A percentile compares a stretch with the other conserved stretches of the same genome.
phyloP scores from a whole-genome alignment of 2,329 filamentous ascomycete species.

The Sclerotinia glacialis region DNA sequence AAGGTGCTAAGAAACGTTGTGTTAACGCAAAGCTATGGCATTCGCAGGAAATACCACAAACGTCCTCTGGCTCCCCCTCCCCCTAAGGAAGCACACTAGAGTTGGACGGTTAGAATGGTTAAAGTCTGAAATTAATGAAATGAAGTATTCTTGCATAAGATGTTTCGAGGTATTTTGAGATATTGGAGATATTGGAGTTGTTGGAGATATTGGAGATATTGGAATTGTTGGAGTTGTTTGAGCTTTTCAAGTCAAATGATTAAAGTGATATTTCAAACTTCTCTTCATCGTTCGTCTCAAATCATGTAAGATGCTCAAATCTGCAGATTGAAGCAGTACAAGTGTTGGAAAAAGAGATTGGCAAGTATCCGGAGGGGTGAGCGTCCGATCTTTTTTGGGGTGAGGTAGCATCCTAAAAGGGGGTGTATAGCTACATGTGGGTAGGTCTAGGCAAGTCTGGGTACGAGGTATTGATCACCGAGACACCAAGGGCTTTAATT shows the following conservation, averaged over 20 bases:
- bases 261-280: not conserved
- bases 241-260: conserved; percentile 1
- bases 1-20: conserved; percentile 11
- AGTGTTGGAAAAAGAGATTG: conserved; percentile 28
- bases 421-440: not conserved
- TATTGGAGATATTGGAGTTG: not conserved
- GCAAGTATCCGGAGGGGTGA: conserved; percentile 29
- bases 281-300: conserved; percentile 10
- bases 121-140: conserved; percentile 13
- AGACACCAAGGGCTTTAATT: conserved; percentile 15
- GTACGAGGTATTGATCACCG: not conserved
- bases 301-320: not conserved
- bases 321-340: not conserved
- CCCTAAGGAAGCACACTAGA: not conserved
- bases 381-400: conserved; percentile 24
- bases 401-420: not conserved
- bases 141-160: conserved; percentile 2
- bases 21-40: conserved; percentile 11
- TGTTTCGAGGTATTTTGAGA: conserved; percentile 12
- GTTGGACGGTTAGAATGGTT: not conserved
- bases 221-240: not conserved
- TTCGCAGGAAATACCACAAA: conserved; percentile 7
- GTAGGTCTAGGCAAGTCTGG: not conserved
- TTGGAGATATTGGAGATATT: not conserved
- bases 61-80: not conserved